These are phyloP conservation scores for Sclerotinia sclerotiorum DNA, from an alignment of 2,329 filamentous ascomycete genomes.

Conservation along the genomic window DNA sequence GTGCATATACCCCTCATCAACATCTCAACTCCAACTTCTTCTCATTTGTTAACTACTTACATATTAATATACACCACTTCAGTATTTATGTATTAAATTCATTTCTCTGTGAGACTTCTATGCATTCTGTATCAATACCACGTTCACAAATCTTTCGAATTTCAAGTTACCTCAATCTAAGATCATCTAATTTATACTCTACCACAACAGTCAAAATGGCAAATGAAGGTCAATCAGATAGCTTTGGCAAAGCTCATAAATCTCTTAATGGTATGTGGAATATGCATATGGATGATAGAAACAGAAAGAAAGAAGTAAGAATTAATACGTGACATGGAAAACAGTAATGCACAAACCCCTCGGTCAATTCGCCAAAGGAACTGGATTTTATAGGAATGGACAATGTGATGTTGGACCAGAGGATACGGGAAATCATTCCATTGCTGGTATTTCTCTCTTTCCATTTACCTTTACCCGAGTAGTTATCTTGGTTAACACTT, in stretches of 20 bases:
- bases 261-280: constrained; percentile 25
- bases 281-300: constrained; percentile 20
- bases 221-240: not conserved
- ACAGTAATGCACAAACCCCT: constrained; percentile 60
- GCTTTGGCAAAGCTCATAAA: constrained; percentile 19
- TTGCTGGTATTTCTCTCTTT: constrained; percentile 44
- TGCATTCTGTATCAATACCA: constrained; percentile 4
- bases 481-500: too few species aligned
- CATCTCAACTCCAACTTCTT: not conserved
- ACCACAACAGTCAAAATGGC: constrained; percentile 1
- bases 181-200: not conserved
- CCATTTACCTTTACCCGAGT: too few species aligned
- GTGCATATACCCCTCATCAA: constrained; percentile 2
- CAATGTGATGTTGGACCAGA: constrained; percentile 55
- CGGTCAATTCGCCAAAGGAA: constrained; percentile 55
- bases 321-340: not conserved
- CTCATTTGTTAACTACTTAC: not conserved
- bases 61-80: not conserved
- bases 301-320: not conserved
- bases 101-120: not conserved
- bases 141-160: not conserved
- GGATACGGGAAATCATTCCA: constrained; percentile 59
- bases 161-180: not conserved
- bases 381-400: constrained; percentile 60
- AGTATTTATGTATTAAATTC: not conserved